Conservation (phyloP, 352 stramenopile genomes). For the Phytophthora cactorum region DNA sequence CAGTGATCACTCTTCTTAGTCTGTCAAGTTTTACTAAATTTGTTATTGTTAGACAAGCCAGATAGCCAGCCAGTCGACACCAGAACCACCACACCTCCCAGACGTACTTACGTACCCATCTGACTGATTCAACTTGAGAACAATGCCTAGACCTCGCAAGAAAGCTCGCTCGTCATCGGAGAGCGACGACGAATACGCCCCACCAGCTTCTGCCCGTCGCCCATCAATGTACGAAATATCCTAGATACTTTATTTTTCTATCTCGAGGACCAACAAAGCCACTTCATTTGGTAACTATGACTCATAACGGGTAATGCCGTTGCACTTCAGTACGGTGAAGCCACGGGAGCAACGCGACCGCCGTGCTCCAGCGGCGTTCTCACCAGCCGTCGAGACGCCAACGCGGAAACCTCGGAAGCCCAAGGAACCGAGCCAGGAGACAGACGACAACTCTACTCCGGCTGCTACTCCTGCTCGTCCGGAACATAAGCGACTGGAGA, state of each 20-base stretch:
- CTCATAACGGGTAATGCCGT: conserved; percentile 3
- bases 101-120: conserved; percentile 3
- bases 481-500: conserved; percentile 40
- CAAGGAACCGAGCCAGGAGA: conserved; percentile 21
- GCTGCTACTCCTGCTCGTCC: conserved; percentile 26
- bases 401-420: conserved; percentile 32
- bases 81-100: not conserved
- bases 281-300: not conserved
- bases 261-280: not conserved
- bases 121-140: conserved; percentile 9
- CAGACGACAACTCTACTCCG: conserved; percentile 8
- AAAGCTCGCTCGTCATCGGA: conserved; percentile 32
- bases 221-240: conserved; percentile 40
- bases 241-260: conserved; percentile 11
- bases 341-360: conserved; percentile 39
- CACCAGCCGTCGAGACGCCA: conserved; percentile 25
- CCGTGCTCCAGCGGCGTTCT: conserved; percentile 35
- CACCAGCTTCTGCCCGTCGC: conserved; percentile 34
- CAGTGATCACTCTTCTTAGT: conserved; percentile 28
- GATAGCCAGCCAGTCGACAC: conserved; percentile 5
- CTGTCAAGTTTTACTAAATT: conserved; percentile 18
- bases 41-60: conserved; percentile 37
- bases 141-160: conserved; percentile 40
- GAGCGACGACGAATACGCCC: conserved; percentile 31
- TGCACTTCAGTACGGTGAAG: conserved; percentile 29